Evolutionary conservation across 169 alveolate genomes (phyloP), one percentile per base, ranked within the genome.

Genomic region (Plasmodium cynomolgi): DNA sequence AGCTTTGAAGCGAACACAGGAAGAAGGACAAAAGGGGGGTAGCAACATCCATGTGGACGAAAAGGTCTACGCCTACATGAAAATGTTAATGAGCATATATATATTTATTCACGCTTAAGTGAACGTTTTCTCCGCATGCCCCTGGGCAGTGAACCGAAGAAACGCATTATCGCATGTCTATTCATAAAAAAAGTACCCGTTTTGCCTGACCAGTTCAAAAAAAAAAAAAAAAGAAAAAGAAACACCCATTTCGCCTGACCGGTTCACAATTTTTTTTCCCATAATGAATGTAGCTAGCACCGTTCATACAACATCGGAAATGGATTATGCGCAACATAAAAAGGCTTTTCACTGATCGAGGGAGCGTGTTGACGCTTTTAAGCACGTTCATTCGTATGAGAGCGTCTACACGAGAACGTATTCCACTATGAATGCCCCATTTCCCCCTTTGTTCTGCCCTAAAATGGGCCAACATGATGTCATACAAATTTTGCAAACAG

Each of bases 251-350:
- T 68, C 77, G 39, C 4, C 20, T 68, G 37, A 26, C 37, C 37
- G 2, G 77, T 68, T 68, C 77, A 68, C 11, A 68, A 68, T 68
- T 68, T 68, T 62, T 56, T 62, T 26, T 26, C 37, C 77, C 37
- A 0, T 26, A 5, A 29, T 2, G 77, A 5, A 68, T 68, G n/a
- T 68, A 68, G 77, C 77, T 68, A 68, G 34, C 77, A 68, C 77
- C 37, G 77, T 68, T 68, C 77, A 68, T 68, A 68, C 77, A 26
- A 26, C 77, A 20, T 68, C 77, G 77, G 34, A 68, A 68, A 68
- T 68, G 77, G 77, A 8, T 20, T 68, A 9, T 9, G 4, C 17
- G n/a, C 15, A 68, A 68, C 41, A 68, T 13, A 68, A 68, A 68
- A 68, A 23, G 15, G n/a, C 11, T 26, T 68, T 20, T 68, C 9